phyloP scores from a whole-genome alignment of 345 rosid species.

The Erysimum cheiranthoides region DNA sequence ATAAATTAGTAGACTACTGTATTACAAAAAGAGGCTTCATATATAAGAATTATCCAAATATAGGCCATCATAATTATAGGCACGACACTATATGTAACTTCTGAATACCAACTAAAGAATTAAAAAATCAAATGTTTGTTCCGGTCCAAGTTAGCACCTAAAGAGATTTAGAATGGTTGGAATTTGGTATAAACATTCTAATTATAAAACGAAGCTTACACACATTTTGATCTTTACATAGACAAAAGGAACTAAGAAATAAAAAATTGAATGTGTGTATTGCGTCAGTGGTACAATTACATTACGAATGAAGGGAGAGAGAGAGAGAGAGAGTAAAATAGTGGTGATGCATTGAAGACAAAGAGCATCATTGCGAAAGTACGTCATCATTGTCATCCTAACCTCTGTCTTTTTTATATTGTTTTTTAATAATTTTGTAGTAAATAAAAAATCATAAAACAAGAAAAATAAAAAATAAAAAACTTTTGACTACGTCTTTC shows the following conservation, averaged over 20 bases:
- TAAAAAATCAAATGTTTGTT: background rate
- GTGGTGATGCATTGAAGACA: constrained; percentile 42
- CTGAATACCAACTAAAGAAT: background rate
- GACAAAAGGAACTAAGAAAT: constrained; percentile 20
- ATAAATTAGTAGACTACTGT: no score
- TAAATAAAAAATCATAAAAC: background rate
- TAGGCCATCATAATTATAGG: no score
- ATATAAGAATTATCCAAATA: no score
- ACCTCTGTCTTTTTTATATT: constrained; percentile 26
- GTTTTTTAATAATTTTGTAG: background rate
- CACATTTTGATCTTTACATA: background rate
- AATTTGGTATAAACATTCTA: background rate
- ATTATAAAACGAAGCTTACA: background rate
- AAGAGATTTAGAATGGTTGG: background rate
- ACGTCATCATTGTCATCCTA: constrained; percentile 43
- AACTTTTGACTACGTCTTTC: constrained; percentile 41
- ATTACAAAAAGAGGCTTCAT: no score
- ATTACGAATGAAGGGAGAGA: background rate
- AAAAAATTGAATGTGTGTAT: constrained; percentile 11
- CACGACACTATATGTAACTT: no score
- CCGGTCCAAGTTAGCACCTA: background rate
- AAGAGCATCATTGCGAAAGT: constrained; percentile 47
- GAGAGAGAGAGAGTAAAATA: constrained; percentile 26
- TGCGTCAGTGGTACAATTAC: constrained; percentile 39
- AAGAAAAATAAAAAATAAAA: background rate